These are phyloP conservation scores for Chondrus crispus DNA, from an alignment of 23 red algal genomes.

Conservation along the genomic window DNA sequence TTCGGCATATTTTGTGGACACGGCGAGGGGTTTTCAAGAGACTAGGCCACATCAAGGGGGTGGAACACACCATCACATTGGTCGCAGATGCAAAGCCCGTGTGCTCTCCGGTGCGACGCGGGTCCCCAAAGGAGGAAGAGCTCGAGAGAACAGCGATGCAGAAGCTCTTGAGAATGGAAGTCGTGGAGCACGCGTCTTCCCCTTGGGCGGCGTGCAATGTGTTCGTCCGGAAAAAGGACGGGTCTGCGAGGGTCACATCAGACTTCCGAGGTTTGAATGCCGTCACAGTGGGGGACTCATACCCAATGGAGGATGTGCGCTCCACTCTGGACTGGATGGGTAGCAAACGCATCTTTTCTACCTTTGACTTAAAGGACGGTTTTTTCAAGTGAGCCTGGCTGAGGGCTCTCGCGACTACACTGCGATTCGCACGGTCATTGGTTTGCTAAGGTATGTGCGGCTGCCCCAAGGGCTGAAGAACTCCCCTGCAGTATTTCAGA, in stretches of 20 bases:
- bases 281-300: neutral
- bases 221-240: neutral
- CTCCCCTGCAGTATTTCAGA: neutral
- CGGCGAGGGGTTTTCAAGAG: neutral
- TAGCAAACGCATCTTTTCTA: neutral
- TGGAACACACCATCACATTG: neutral
- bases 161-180: neutral
- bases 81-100: neutral
- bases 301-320: slow-evolving; percentile 10
- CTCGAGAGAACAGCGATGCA: neutral
- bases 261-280: slow-evolving; percentile 26
- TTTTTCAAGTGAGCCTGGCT: slow-evolving; percentile 25
- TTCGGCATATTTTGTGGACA: neutral
- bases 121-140: neutral
- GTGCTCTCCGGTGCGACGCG: neutral
- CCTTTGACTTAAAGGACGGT: slow-evolving; percentile 33
- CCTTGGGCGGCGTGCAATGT: neutral
- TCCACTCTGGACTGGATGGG: neutral
- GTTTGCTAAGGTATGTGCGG: neutral
- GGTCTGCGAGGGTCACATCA: neutral
- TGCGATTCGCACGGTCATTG: neutral
- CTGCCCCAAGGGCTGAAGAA: slow-evolving; percentile 22
- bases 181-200: neutral
- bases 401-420: neutral
- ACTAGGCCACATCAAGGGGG: neutral